These are phyloP conservation scores for Plantago lanceolata DNA, from an alignment of 305 asterid genomes.

Conservation along the genomic window DNA sequence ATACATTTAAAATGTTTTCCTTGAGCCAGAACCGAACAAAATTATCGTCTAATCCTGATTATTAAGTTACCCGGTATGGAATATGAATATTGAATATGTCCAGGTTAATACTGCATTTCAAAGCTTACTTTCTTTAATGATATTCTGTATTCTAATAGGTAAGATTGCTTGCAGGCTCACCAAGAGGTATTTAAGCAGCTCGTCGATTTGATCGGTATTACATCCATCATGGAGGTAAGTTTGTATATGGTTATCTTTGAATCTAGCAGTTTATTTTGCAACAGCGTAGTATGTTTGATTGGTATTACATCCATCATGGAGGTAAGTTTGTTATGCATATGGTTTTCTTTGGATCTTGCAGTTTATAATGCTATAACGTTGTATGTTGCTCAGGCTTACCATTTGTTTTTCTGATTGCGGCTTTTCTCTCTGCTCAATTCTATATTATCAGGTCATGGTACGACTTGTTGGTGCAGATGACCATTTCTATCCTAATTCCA, in stretches of 20 bases:
- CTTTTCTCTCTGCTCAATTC: slow-evolving; percentile 29
- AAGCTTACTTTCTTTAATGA: slow-evolving; percentile 13
- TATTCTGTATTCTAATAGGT: slow-evolving; percentile 15
- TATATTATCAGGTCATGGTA: slow-evolving; percentile 69
- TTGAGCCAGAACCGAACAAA: no score
- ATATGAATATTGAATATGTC: no score
- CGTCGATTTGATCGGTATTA: slow-evolving; percentile 95
- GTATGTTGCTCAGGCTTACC: slow-evolving; percentile 1
- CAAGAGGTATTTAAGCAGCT: slow-evolving; percentile 75
- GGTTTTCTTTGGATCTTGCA: not conserved
- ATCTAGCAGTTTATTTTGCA: slow-evolving; percentile 2
- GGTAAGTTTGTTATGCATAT: slow-evolving; percentile 37
- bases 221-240: slow-evolving; percentile 95
- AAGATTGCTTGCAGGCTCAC: slow-evolving; percentile 47
- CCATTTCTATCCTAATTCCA: slow-evolving; percentile 72
- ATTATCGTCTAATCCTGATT: no score
- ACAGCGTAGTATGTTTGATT: slow-evolving; percentile 52
- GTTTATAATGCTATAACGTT: no score
- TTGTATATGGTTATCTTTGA: slow-evolving; percentile 9
- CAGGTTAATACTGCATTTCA: not conserved
- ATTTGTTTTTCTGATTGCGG: slow-evolving; percentile 9
- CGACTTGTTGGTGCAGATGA: slow-evolving; percentile 92
- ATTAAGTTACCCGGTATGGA: no score
- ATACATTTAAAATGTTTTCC: no score
- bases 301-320: slow-evolving; percentile 98